These are phyloP conservation scores for Mycena sp. DNA, from an alignment of 1,284 basidiomycete genomes.

Conservation along the genomic window DNA sequence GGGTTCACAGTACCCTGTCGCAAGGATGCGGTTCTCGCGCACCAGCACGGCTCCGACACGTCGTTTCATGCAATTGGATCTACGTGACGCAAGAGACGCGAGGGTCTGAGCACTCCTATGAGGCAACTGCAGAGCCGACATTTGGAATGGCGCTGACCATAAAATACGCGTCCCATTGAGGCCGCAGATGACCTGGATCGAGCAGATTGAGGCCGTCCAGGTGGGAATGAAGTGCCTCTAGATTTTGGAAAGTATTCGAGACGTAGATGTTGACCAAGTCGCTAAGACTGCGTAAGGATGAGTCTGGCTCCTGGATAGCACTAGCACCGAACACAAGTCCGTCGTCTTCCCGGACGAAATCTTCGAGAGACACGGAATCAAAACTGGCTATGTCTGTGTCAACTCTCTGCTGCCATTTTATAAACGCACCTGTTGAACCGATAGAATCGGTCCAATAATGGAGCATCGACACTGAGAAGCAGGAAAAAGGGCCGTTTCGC, in stretches of 20 bases:
- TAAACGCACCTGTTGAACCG: constrained; percentile 49
- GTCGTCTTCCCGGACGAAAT: constrained; percentile 75
- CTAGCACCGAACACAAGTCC: constrained; percentile 58
- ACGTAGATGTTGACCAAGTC: constrained; percentile 73
- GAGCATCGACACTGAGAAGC: constrained; percentile 88
- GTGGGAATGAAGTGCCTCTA: constrained; percentile 67
- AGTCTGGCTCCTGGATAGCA: constrained; percentile 19
- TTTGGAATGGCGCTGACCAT: constrained; percentile 70
- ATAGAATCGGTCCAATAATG: constrained; percentile 69
- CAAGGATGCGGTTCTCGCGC: constrained; percentile 86
- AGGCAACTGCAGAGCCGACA: constrained; percentile 30
- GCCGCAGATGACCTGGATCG: constrained; percentile 80
- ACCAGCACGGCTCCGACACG: constrained; percentile 95
- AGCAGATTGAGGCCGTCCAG: constrained; percentile 76
- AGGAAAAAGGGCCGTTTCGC: constrained; percentile 92
- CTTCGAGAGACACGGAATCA: constrained; percentile 62
- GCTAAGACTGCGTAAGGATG: constrained; percentile 53
- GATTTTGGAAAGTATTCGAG: constrained; percentile 72
- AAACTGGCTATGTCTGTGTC: constrained; percentile 24
- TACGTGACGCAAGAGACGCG: constrained; percentile 86
- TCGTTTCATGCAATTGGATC: constrained; percentile 98
- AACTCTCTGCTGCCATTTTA: neutral
- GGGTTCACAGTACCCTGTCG: constrained; percentile 76
- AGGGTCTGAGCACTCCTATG: constrained; percentile 65
- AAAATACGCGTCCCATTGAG: constrained; percentile 95